A percentile compares a stretch with the other conserved stretches of the same genome.
phyloP scores from a whole-genome alignment of 345 rosid species.

The Eucalyptus cloeziana region DNA sequence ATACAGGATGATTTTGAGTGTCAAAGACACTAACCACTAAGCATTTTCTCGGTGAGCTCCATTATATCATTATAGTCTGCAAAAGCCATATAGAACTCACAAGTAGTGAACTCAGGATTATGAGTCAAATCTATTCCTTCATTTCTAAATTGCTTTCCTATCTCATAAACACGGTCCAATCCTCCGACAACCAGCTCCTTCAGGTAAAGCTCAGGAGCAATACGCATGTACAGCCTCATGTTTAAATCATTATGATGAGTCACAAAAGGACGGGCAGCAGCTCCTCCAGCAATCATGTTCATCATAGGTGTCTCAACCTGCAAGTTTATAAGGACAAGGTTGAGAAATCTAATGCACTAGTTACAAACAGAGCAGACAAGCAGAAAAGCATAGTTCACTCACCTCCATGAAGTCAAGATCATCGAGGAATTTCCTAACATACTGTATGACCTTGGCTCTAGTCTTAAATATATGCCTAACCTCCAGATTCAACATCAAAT shows the following conservation, averaged over 20 bases:
- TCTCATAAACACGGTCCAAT: slow-evolving; percentile 81
- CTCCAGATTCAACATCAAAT: slow-evolving; percentile 74
- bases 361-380: not conserved
- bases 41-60: slow-evolving; percentile 75
- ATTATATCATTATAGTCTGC: slow-evolving; percentile 94
- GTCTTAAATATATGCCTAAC: slow-evolving; percentile 69
- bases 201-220: slow-evolving; percentile 90
- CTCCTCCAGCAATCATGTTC: slow-evolving; percentile 99
- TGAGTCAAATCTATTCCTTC: slow-evolving; percentile 99
- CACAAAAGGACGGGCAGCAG: slow-evolving; percentile 92
- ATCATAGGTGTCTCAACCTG: slow-evolving; percentile 99
- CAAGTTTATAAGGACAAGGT: not conserved
- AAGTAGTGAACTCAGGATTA: slow-evolving; percentile 97
- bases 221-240: slow-evolving; percentile 87
- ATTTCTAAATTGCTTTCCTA: slow-evolving; percentile 94
- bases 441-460: slow-evolving; percentile 49
- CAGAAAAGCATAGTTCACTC: not conserved
- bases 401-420: slow-evolving; percentile 74
- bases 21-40: slow-evolving; percentile 50
- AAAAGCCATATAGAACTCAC: slow-evolving; percentile 98
- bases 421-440: slow-evolving; percentile 64
- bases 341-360: not conserved
- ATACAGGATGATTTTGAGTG: not conserved
- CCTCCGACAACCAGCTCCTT: slow-evolving; percentile 96
- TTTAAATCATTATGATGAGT: slow-evolving; percentile 91